Evolutionary conservation across 202 grass and related monocot genomes (phyloP), one percentile per base, ranked within the genome.

Genomic region (Setaria italica): DNA sequence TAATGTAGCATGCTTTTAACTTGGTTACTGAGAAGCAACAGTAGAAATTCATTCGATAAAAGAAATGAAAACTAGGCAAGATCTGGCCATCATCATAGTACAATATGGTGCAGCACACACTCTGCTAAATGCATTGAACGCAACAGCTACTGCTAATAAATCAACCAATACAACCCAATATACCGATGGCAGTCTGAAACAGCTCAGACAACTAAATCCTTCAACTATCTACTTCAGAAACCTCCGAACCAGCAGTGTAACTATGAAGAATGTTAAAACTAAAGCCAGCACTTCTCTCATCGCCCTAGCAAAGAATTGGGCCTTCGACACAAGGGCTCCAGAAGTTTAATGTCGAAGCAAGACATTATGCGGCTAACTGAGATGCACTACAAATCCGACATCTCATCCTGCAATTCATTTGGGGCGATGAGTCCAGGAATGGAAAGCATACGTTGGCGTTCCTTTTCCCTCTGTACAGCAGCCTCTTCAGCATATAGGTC

Each of bases 401-500:
- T 94, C 78, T 91, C 92, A 8, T 94, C 92, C 33, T 94, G 92
- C 45, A 94, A 86, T 79, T 94, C 92, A 43, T 74, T 94, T 25
- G 92, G 92, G 57, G 92, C 92, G 10, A 94, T 90, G 9, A 94
- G 87, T 43, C 89, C 92, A 14, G 92, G 89, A 69, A 94, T 91
- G 21, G 92, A 80, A 50, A 94, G 82, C 92, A 94, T 91, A 35
- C 89, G 80, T 82, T 90, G 92, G 14, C 82, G 87, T 59, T 91
- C 89, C 72, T 76, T 87, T 74, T 94, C 92, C 43, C 87, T 87
- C 72, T 90, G 92, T 16, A 79, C 87, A 66, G 89, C 89, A 39
- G 92, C 82, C 35, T 94, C 89, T 77, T 94, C 89, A 10, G 92
- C 89, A 77, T 94, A 94, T 54, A 94, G 80, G 83, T 94, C 89